Evolutionary conservation across 2,329 filamentous ascomycete genomes (phyloP).

Genomic region (Alternaria postmessia): DNA sequence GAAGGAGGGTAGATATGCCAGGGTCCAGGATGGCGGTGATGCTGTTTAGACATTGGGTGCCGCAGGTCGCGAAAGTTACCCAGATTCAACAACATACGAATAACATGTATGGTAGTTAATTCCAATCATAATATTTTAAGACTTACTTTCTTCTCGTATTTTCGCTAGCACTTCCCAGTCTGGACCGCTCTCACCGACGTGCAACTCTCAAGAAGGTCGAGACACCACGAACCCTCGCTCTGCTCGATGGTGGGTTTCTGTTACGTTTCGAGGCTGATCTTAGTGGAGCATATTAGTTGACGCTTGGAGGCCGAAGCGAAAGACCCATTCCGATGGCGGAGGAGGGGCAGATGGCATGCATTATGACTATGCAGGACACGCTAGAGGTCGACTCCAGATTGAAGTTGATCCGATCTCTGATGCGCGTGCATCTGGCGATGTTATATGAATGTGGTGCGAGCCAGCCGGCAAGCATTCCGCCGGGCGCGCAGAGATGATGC

Average conservation of each 20-base stretch:
- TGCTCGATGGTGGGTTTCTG: conserved; percentile 25
- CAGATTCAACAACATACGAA: background rate
- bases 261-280: conserved; percentile 34
- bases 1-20: conserved; percentile 28
- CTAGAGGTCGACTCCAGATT: background rate
- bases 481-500: conserved; percentile 7
- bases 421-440: conserved; percentile 5
- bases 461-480: conserved; percentile 4
- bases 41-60: background rate
- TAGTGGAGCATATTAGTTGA: conserved; percentile 35
- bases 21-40: conserved; percentile 20
- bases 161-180: background rate
- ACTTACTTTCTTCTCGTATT: background rate
- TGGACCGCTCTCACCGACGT: background rate
- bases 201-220: background rate
- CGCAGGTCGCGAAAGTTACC: background rate
- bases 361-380: background rate
- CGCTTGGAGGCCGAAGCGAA: conserved; percentile 9
- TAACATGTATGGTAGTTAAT: background rate
- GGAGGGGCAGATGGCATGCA: conserved; percentile 10
- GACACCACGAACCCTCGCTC: conserved; percentile 6
- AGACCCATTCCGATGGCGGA: conserved; percentile 30
- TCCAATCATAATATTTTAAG: background rate
- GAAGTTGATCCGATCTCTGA: conserved; percentile 1
- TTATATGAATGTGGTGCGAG: background rate